Evolutionary conservation across 169 alveolate species (phyloP).

Genomic region (Plasmodium gonderi): DNA sequence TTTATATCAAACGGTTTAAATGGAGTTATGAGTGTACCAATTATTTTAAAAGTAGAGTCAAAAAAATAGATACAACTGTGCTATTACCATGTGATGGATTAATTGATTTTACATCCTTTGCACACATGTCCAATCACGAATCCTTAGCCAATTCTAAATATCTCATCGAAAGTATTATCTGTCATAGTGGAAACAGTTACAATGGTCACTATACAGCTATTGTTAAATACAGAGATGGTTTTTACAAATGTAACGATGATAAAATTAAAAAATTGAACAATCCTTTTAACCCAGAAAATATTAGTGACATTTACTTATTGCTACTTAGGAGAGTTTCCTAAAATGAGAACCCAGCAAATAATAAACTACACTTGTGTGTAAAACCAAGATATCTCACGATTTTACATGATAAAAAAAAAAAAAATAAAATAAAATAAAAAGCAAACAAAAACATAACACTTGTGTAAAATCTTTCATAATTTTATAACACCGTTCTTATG

Average conservation of each 20-base stretch:
- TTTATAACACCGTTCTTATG: too few species aligned
- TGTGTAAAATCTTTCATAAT: too few species aligned
- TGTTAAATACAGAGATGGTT: constrained; percentile 63
- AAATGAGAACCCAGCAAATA: background rate
- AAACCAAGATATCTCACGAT: background rate
- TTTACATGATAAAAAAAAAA: background rate
- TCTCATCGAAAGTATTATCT: constrained; percentile 66
- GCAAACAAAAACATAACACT: too few species aligned
- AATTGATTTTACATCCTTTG: constrained; percentile 47
- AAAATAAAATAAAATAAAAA: too few species aligned
- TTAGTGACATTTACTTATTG: constrained; percentile 53
- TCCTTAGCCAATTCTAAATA: constrained; percentile 52
- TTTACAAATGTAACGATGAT: constrained; percentile 70
- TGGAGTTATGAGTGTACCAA: constrained; percentile 54
- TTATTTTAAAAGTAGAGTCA: constrained; percentile 52
- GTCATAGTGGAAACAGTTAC: constrained; percentile 69
- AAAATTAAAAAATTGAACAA: constrained; percentile 49
- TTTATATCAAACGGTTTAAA: constrained; percentile 70
- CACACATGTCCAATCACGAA: constrained; percentile 46
- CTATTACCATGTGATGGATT: constrained; percentile 63
- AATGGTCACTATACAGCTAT: constrained; percentile 70
- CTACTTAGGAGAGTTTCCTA: constrained; percentile 43
- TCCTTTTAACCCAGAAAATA: constrained; percentile 49
- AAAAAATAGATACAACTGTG: constrained; percentile 63
- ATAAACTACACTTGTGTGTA: background rate